Percentiles rank a stretch among this genome's conserved stretches.
phyloP scores from a whole-genome alignment of 192 early-diverging fungal genomes.

The Coemansia sp. region DNA sequence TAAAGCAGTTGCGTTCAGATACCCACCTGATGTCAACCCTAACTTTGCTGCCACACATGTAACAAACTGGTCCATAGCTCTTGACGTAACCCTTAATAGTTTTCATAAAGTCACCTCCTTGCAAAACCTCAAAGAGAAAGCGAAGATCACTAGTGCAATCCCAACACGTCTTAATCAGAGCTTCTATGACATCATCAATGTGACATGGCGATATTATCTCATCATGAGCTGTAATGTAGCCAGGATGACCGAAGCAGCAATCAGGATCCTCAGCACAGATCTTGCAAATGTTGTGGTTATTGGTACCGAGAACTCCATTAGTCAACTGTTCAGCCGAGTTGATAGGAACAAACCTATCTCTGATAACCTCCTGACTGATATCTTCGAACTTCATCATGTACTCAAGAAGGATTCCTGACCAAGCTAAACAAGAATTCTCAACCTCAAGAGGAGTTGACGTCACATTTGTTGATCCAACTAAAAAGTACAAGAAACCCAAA shows the following conservation, averaged over 20 bases:
- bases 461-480: neutral
- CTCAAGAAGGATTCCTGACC: neutral
- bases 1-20: neutral
- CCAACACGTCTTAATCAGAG: neutral
- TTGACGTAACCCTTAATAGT: neutral
- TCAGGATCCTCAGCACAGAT: neutral
- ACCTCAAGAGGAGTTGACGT: neutral
- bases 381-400: neutral
- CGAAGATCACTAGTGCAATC: neutral
- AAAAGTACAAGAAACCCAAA: neutral
- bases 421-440: neutral
- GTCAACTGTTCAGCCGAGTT: neutral
- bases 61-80: neutral
- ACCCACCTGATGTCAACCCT: neutral
- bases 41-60: neutral
- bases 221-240: neutral
- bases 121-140: neutral
- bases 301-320: conserved; percentile 5
- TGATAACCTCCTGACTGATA: neutral
- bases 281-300: neutral
- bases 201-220: neutral
- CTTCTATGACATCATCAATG: neutral
- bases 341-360: neutral
- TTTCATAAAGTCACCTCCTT: neutral
- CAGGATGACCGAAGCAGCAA: neutral